Percentiles rank a stretch among this genome's conserved stretches.
Conservation (phyloP, 345 rosid species). For the Streptanthus diversifolius region DNA sequence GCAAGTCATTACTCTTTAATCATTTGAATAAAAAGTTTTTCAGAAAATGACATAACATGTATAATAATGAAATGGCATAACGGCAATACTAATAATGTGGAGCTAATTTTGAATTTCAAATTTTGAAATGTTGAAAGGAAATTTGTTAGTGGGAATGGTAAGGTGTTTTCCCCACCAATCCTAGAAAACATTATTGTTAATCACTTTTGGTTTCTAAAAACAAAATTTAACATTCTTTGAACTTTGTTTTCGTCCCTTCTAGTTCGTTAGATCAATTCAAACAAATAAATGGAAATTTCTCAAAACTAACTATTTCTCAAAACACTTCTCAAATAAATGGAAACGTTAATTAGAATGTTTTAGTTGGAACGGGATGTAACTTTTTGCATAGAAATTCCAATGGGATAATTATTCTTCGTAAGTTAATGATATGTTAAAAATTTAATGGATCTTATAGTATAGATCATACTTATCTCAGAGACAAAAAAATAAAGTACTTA, state of each 20-base stretch:
- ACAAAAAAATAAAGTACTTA: neutral
- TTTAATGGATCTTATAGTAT: neutral
- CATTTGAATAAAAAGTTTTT: no score
- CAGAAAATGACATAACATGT: neutral
- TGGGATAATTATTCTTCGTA: slow-evolving; percentile 3
- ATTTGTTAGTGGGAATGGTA: slow-evolving; percentile 9
- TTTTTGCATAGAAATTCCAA: neutral
- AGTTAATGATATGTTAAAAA: neutral
- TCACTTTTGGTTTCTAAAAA: neutral
- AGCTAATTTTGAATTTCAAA: slow-evolving; percentile 15
- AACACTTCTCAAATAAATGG: no score
- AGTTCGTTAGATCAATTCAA: neutral
- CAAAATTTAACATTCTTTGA: neutral
- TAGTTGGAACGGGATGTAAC: slow-evolving; percentile 3
- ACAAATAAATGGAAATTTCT: neutral
- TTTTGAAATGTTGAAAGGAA: neutral
- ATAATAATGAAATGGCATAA: slow-evolving; percentile 1
- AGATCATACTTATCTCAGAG: neutral
- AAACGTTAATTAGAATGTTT: slow-evolving; percentile 16
- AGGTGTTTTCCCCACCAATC: slow-evolving; percentile 25
- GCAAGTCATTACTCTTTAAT: neutral
- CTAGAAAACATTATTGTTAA: neutral
- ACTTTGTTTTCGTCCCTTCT: neutral
- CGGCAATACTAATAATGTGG: neutral
- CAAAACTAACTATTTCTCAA: neutral